phyloP scores from a whole-genome alignment of 495 filamentous ascomycete species.

The Neurospora cerealis region DNA sequence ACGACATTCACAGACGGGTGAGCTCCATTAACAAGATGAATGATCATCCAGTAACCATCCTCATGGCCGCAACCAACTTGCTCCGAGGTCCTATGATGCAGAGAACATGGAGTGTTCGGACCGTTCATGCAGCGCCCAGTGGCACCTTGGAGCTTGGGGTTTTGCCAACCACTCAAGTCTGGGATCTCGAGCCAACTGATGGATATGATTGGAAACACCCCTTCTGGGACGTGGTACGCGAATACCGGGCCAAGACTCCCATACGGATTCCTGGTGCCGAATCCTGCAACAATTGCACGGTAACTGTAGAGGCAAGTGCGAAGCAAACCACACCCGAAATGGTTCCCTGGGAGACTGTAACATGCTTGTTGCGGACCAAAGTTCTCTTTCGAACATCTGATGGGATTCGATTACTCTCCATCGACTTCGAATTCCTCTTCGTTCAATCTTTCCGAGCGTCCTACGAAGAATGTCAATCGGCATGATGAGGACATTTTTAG shows the following conservation, averaged over 20 bases:
- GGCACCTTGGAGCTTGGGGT: neutral
- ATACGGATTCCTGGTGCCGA: neutral
- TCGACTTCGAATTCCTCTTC: neutral
- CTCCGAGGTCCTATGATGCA: neutral
- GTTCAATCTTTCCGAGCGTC: neutral
- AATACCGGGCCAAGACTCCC: neutral
- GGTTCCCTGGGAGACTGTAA: neutral
- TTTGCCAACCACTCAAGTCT: neutral
- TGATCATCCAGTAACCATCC: neutral
- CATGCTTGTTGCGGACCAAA: neutral
- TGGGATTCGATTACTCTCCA: neutral
- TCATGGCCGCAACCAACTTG: neutral
- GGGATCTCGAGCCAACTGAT: neutral
- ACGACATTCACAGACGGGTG: neutral
- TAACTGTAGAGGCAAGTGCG: neutral
- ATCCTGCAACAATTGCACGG: neutral
- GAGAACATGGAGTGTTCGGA: neutral
- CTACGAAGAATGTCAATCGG: neutral
- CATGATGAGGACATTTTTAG: neutral
- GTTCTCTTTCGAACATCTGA: neutral
- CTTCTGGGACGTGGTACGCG: neutral
- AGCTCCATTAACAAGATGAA: neutral
- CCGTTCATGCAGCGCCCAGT: neutral
- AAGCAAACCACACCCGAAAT: neutral
- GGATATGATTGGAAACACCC: neutral